phyloP scores from a whole-genome alignment of 495 filamentous ascomycete species.

The Podospora fimiseda region DNA sequence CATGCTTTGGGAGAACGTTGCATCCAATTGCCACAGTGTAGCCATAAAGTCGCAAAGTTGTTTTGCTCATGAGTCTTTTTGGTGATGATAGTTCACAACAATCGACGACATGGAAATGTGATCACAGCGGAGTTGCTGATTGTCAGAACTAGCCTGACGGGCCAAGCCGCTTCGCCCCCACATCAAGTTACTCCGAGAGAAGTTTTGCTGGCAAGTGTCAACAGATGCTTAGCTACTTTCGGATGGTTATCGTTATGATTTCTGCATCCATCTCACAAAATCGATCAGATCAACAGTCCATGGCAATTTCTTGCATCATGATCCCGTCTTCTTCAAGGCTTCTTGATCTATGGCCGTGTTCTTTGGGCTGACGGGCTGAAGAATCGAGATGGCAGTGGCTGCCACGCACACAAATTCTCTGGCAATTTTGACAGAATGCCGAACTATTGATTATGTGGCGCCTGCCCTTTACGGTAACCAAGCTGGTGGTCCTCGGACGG shows the following conservation, averaged over 20 bases:
- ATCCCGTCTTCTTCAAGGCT: too few relatives aligned
- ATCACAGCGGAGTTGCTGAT: not conserved
- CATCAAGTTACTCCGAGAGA: not conserved
- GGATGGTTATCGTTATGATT: too few relatives aligned
- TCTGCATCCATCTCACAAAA: too few relatives aligned
- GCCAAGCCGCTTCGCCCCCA: slow-evolving; percentile 7
- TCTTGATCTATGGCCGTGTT: too few relatives aligned
- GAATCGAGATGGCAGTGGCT: not conserved
- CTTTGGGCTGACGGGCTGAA: too few relatives aligned
- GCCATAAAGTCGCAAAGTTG: too few relatives aligned
- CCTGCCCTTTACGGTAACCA: not conserved
- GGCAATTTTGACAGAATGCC: not conserved
- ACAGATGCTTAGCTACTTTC: too few relatives aligned
- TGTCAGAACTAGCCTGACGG: slow-evolving; percentile 1
- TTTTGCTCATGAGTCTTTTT: too few relatives aligned
- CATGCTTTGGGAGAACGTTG: slow-evolving; percentile 1
- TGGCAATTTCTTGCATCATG: not conserved
- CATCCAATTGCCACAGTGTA: not conserved
- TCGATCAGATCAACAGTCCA: too few relatives aligned
- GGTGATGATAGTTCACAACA: too few relatives aligned
- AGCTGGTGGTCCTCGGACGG: too few relatives aligned
- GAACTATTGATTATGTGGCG: not conserved
- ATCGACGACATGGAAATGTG: too few relatives aligned
- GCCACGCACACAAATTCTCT: not conserved
- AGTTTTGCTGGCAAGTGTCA: not conserved